Base-by-base conservation (phyloP, 805 yeast species). In the Metschnikowia lunata region DNA sequence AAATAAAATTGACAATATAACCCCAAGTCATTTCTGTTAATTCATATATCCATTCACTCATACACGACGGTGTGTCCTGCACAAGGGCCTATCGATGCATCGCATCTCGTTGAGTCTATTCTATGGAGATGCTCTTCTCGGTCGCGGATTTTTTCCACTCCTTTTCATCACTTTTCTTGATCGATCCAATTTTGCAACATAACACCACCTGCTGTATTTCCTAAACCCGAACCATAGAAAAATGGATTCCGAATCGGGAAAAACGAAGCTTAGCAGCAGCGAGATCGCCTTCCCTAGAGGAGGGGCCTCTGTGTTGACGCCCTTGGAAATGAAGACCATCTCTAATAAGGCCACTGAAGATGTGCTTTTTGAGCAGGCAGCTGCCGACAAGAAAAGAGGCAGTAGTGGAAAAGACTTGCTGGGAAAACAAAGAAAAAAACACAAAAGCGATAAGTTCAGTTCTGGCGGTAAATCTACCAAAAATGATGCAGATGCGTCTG, bases 211-310 rank as follows among this genome's bases (percentile, higher is more conserved):
- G n/a, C 28, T 34, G n/a, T 9, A 28, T 23, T 23, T 15, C n/a
- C 15, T 18, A 11, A n/a, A 7, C 27, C n/a, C 31, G n/a, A 29
- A 29, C 6, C n/a, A 10, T 11, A 28, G 30, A 10, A 43, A 43
- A 35, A 53, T 53, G 55, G 55, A 51, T 43, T 34, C 55, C 36
- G 47, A 47, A 32, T 18, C 54, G 31, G 43, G 51, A 18, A 60
- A 59, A 32, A 61, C 69, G 34, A 59, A 61, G 35, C 57, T 69
- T 40, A 63, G 64, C 43, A 69, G 67, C 54, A 69, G 63, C 47
- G 87, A 82, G 46, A 69, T 74, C 34, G 73, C 85, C 10, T 93
- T 93, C 61, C 99, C 99, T 40, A 85, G 99, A 80, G 99, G 99
- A 56, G 99, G 99, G 40, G 80, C 84, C 10, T 78, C 91, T 26